Base-by-base conservation (phyloP, 1,139 yeast genomes). In the Nadsonia commutata region DNA sequence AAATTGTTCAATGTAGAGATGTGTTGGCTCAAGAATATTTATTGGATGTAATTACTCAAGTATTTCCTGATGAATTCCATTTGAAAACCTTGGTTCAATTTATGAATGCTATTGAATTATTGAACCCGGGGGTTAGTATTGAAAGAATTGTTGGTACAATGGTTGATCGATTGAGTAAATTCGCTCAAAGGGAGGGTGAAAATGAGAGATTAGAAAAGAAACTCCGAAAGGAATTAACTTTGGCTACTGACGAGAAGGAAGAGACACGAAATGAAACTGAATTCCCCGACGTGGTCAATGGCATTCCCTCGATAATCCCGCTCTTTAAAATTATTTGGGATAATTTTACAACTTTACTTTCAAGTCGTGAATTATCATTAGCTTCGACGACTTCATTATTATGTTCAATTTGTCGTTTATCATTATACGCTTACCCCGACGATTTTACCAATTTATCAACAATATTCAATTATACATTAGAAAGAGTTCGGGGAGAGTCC, bases 31-130 rank as follows among this genome's bases (percentile, higher is more conserved):
- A 90, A 61, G 85, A 80, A 53, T 93, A 90, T 57, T 65, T 90
- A 46, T 67, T 88, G 45, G 98, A 93, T 56, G 95, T 88, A 11
- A 71, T 84, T 46, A 81, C 88, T 45, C 97, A 88, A 58, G 93
- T 88, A 2, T 90, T 93, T 64, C 96, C 98, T 0, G 96, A 85
- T 53, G 84, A 82, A 50, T 88, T 81, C 62, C 98, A 90, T 56
- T 66, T 86, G 49, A 71, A 72, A 21, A 84, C 97, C 0, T 66
- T 90, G 51, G 76, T 77, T 44, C 65, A 67, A 36, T 74, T 85
- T 50, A 68, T 90, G 51, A 73, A 72, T 40, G 73, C 83, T 2
- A 76, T 86, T 1, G 70, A 80, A 46, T 67, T 75, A 42, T 67
- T 90, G 49, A 79, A 78, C 56, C 90, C 93, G 1, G 68, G 72